phyloP scores from a whole-genome alignment of 2,329 filamentous ascomycete species.

The Periconia sp. region DNA sequence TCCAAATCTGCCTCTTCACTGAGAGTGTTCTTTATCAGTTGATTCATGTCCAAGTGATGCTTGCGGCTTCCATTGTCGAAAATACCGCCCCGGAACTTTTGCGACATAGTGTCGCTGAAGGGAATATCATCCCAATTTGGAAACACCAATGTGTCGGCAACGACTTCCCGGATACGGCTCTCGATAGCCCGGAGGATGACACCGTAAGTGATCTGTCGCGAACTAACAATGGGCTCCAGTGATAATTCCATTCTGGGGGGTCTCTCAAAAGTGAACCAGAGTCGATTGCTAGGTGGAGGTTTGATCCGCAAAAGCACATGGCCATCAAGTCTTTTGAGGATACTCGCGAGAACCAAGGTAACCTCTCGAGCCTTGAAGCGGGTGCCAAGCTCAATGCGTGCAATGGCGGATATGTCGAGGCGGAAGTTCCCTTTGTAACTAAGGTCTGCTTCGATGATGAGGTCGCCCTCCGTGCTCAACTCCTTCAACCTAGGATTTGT shows the following conservation, averaged over 20 bases:
- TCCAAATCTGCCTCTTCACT: too few species aligned
- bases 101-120: conserved; percentile 81
- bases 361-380: conserved; percentile 92
- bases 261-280: conserved; percentile 96
- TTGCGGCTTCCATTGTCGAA: conserved; percentile 66
- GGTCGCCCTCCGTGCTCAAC: conserved; percentile 88
- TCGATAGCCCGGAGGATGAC: conserved; percentile 93
- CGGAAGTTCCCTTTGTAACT: conserved; percentile 89
- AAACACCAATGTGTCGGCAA: conserved; percentile 87
- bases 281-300: conserved; percentile 88
- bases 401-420: conserved; percentile 89
- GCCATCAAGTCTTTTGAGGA: conserved; percentile 83
- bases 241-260: conserved; percentile 92
- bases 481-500: conserved; percentile 89
- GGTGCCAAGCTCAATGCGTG: conserved; percentile 85
- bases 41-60: too few species aligned
- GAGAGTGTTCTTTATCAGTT: too few species aligned
- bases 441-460: conserved; percentile 83
- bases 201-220: conserved; percentile 92
- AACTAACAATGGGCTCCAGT: conserved; percentile 95
- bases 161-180: conserved; percentile 89
- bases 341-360: conserved; percentile 83
- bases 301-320: conserved; percentile 88
- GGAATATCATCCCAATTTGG: conserved; percentile 97
- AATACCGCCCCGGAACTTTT: conserved; percentile 84